Evolutionary conservation across 768 basidiomycete species (phyloP).

Genomic region (Trametes villosa): DNA sequence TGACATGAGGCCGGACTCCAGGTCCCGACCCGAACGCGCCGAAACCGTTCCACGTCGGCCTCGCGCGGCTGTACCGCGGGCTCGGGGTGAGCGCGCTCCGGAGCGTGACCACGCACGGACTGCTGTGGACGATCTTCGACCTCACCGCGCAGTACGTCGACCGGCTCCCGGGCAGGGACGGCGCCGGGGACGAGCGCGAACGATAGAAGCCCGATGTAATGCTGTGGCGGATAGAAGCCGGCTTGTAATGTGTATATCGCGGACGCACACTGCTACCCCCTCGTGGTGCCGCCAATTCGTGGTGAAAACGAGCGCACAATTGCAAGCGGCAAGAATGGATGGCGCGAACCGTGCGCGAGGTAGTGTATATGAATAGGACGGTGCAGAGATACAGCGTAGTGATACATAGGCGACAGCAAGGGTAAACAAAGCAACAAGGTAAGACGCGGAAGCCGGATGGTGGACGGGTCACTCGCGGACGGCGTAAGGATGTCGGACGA

Average conservation of each 20-base stretch:
- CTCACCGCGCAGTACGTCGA: conserved; percentile 77
- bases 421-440: conserved; percentile 5
- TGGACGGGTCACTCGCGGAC: conserved; percentile 28
- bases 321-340: neutral
- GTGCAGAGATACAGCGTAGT: conserved; percentile 12
- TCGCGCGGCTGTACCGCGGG: conserved; percentile 88
- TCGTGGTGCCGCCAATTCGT: neutral
- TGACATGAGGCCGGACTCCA: conserved; percentile 30
- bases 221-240: conserved; percentile 9
- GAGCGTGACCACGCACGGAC: conserved; percentile 91
- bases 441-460: neutral
- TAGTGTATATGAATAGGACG: neutral
- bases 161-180: conserved; percentile 42
- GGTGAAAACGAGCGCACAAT: neutral
- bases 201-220: neutral
- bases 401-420: conserved; percentile 17
- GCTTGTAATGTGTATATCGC: conserved; percentile 21
- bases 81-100: conserved; percentile 92
- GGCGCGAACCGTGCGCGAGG: neutral
- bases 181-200: conserved; percentile 2
- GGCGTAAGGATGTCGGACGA: conserved; percentile 87
- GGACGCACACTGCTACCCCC: neutral
- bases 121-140: conserved; percentile 95
- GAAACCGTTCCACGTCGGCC: conserved; percentile 73
- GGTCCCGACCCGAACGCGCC: conserved; percentile 82